Evolutionary conservation across 2,329 filamentous ascomycete species (phyloP), one percentile per base, ranked within the genome.

Genomic region (Aspergillus carbonarius): DNA sequence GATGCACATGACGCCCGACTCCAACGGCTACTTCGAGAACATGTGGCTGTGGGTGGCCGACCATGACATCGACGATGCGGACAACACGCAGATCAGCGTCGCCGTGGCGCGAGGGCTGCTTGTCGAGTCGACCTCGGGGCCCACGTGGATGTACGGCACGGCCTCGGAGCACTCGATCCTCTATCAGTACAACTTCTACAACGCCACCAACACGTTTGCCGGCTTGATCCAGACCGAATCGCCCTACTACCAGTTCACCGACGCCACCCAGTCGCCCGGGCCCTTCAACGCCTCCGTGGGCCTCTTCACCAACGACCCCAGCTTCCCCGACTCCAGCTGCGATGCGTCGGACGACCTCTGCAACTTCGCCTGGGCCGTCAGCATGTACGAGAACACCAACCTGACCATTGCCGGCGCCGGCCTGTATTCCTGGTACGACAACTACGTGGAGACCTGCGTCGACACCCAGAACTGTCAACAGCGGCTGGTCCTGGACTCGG

Each of bases 1-100:
- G 54, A 72, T 87, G 50, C 83, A 87, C 63, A 72, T 86, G 17
- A 80, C 79, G 0, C 58, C 72, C 12, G 72, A 69, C 0, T 77
- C 79, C 0, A 79, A 79, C 1, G 79, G 78, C 3, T 85, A 85
- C 61, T 74, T 85, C 42, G 83, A 86, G 66, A 84, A 85, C 63
- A 72, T 80, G 56, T 79, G 80, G 80, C 69, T 76, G 3, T 82
- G 80, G 80, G 81, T 75, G 15, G 77, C 78, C 4, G 66, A 82
- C 61, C 80, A 82, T 68, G 80, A 81, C 60, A 72, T 85, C 35
- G 75, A 80, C 50, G 81, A 79, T 30, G 42, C 58, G 1, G 64
- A 65, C 0, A 59, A 64, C 12, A 60, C 65, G 9, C 71, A 74
- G 20, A 75, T 70, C 27, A 44, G 18, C 23, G 56, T 78, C 50